Conservation (phyloP, 2,329 filamentous ascomycete genomes). For the Trichoderma sp. region DNA sequence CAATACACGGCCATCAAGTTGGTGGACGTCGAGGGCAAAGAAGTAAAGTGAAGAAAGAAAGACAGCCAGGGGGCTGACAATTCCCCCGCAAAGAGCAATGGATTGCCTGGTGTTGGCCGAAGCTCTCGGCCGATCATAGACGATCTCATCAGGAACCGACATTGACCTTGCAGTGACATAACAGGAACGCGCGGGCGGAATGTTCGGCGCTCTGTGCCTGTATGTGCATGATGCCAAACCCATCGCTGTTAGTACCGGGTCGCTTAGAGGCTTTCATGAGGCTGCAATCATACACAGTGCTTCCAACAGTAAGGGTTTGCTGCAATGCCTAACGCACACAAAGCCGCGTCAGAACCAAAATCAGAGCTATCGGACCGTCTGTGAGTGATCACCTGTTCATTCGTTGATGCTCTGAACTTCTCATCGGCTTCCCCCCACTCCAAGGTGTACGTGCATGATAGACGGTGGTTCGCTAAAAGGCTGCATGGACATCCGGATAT, state of each 20-base stretch:
- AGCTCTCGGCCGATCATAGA: background rate
- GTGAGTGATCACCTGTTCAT: conserved; percentile 7
- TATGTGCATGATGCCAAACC: background rate
- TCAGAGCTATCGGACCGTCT: conserved; percentile 20
- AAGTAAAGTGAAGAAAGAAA: background rate
- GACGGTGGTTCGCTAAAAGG: background rate
- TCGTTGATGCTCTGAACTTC: background rate
- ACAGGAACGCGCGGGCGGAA: background rate
- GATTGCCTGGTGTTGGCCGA: background rate
- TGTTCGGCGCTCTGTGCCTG: background rate
- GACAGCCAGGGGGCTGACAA: background rate
- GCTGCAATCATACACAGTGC: conserved; percentile 9
- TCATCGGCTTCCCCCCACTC: background rate
- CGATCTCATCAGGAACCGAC: conserved; percentile 6
- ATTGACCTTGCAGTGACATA: background rate
- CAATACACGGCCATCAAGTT: background rate
- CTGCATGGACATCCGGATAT: background rate
- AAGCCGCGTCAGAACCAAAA: background rate
- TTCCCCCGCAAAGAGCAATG: background rate
- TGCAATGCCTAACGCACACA: background rate
- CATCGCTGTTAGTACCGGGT: conserved; percentile 2
- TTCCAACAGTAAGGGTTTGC: background rate
- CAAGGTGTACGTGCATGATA: background rate
- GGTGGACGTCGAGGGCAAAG: background rate
- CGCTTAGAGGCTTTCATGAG: background rate